phyloP scores from a whole-genome alignment of 306 rosid species.

The Trifolium fragiferum region DNA sequence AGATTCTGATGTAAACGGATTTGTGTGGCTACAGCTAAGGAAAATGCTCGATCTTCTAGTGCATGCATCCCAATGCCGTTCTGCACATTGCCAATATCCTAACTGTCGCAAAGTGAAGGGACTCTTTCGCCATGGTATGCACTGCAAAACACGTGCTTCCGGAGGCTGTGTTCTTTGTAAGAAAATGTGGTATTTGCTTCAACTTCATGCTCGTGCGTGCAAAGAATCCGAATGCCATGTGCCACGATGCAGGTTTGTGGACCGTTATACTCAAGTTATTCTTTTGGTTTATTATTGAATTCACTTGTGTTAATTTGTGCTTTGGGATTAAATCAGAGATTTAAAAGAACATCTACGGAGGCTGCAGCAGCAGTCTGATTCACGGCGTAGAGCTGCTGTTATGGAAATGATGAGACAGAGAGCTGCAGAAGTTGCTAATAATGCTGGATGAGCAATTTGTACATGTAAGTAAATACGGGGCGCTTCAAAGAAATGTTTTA shows the following conservation, averaged over 20 bases:
- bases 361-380: constrained; percentile 97
- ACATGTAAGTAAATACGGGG: constrained; percentile 50
- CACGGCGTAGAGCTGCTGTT: constrained; percentile 96
- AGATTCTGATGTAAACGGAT: constrained; percentile 31
- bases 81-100: constrained; percentile 91
- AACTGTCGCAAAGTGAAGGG: constrained; percentile 97
- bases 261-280: constrained; percentile 16
- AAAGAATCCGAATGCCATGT: constrained; percentile 93
- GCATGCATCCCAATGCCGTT: constrained; percentile 96
- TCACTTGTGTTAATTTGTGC: constrained; percentile 7
- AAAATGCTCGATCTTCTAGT: constrained; percentile 97
- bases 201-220: constrained; percentile 99
- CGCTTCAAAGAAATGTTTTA: constrained; percentile 41
- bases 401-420: constrained; percentile 99
- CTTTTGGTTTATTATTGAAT: neutral
- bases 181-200: constrained; percentile 99
- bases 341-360: constrained; percentile 91
- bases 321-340: constrained; percentile 63
- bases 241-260: constrained; percentile 94
- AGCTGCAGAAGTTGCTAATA: constrained; percentile 94
- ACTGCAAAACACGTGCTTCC: constrained; percentile 88
- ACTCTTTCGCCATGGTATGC: constrained; percentile 95
- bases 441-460: constrained; percentile 59
- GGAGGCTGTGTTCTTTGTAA: constrained; percentile 97
- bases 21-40: constrained; percentile 73